Evolutionary conservation across 306 rosid species (phyloP), one percentile per base, ranked within the genome.

Genomic region (Castanea sativa): DNA sequence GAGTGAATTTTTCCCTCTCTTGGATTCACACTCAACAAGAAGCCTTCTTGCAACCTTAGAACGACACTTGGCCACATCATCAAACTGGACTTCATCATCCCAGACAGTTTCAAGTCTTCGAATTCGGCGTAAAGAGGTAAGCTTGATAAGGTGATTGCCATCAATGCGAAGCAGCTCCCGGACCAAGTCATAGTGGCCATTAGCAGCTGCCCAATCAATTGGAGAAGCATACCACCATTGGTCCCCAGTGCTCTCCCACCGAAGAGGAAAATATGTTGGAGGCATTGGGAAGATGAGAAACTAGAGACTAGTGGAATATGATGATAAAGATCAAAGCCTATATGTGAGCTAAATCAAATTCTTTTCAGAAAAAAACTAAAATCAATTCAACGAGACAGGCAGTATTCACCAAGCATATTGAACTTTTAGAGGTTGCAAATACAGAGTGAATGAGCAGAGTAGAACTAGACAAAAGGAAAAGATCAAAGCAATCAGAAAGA

Each of bases 191-290:
- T 92, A 95, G 78, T 91, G 99, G 20, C 99, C 99, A 59, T 95
- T 95, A 0, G 99, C 99, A 3, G 98, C 99, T 12, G 99, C 99
- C 89, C 91, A 95, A 58, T 95, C 99, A 5, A 95, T 95, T 0
- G 99, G 99, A 15, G 98, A 95, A 53, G 97, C 98, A 79, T 85
- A 95, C 99, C 99, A 95, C 99, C 99, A 95, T 55, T 95, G 98
- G 80, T 95, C 99, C 30, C 99, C 98, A 3, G 98, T 93, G 85
- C 99, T 95, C 86, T 95, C 99, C 99, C 99, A 95, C 23, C 99
- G 91, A 45, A 95, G 94, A 61, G 99, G 98, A 71, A 95, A 93
- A 81, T 93, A 69, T 19, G 91, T 81, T n/a, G 98, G 91, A 89
- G 96, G 86, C 99, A 95, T 95, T 74, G 77, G 60, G 25, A 85